These are phyloP conservation scores for Fusarium mundagurra DNA, from an alignment of 2,329 filamentous ascomycete species.

Conservation along the genomic window DNA sequence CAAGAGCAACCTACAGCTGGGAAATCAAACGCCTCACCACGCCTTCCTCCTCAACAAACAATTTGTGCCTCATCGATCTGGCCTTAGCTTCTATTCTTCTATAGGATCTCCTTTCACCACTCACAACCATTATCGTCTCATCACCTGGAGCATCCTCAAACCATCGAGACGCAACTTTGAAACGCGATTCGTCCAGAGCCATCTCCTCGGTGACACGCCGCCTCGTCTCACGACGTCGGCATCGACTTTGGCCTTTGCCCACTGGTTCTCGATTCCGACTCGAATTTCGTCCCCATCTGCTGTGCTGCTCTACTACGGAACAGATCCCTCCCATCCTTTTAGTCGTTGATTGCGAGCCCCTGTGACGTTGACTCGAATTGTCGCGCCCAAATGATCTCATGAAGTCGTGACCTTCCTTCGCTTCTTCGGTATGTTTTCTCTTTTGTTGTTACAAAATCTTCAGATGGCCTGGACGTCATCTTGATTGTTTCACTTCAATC, in stretches of 20 bases:
- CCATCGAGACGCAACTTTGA: slow-evolving; percentile 41
- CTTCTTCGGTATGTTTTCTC: slow-evolving; percentile 22
- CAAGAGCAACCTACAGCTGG: slow-evolving; percentile 13
- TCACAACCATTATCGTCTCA: slow-evolving; percentile 28
- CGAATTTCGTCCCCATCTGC: slow-evolving; percentile 26
- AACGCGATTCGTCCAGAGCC: slow-evolving; percentile 39
- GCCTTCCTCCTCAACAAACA: slow-evolving; percentile 14
- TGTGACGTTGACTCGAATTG: slow-evolving; percentile 11
- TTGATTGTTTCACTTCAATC: slow-evolving; percentile 31
- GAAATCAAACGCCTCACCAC: slow-evolving; percentile 22
- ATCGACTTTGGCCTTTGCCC: slow-evolving; percentile 8
- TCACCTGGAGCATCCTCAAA: slow-evolving; percentile 31
- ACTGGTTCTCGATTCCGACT: slow-evolving; percentile 16
- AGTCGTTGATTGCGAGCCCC: slow-evolving; percentile 38
- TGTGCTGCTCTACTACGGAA: slow-evolving; percentile 23
- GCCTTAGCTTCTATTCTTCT: slow-evolving; percentile 6
- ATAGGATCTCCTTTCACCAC: background rate
- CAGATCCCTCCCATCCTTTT: slow-evolving; percentile 1
- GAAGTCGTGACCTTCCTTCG: slow-evolving; percentile 14
- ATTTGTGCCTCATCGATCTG: slow-evolving; percentile 24
- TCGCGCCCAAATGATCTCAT: slow-evolving; percentile 10
- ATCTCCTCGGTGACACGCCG: slow-evolving; percentile 33
- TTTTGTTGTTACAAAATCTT: slow-evolving; percentile 1
- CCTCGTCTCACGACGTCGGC: background rate
- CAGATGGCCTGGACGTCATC: slow-evolving; percentile 18